Percentiles rank a stretch among this genome's conserved stretches.
These are phyloP conservation scores for Hypoxylon sp. DNA, from an alignment of 2,329 filamentous ascomycete species.

Conservation along the genomic window DNA sequence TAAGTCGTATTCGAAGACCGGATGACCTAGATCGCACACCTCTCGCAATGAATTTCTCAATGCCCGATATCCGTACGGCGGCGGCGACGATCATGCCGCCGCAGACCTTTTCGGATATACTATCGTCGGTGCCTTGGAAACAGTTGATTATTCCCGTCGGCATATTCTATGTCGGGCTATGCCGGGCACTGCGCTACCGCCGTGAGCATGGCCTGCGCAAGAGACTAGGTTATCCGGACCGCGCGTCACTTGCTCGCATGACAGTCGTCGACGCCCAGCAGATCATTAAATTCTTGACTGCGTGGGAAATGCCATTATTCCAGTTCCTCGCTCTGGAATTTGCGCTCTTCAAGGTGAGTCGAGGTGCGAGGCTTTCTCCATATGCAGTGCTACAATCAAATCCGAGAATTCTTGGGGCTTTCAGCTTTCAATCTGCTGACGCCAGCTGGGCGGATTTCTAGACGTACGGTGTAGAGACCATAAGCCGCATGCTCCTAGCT, in stretches of 20 bases:
- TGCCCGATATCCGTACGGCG: constrained; percentile 14
- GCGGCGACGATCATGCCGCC: constrained; percentile 12
- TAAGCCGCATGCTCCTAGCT: constrained; percentile 52
- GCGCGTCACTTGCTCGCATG: constrained; percentile 52
- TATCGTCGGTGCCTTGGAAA: constrained; percentile 42
- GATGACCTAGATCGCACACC: background rate
- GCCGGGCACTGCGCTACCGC: constrained; percentile 51
- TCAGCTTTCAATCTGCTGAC: constrained; percentile 22
- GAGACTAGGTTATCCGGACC: constrained; percentile 48
- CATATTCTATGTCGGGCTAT: constrained; percentile 49
- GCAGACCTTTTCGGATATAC: constrained; percentile 10
- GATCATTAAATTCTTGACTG: constrained; percentile 48
- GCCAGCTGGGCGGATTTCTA: constrained; percentile 18
- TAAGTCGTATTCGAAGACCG: background rate
- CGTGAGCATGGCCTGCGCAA: constrained; percentile 49
- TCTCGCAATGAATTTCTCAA: constrained; percentile 31
- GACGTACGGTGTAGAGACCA: constrained; percentile 55
- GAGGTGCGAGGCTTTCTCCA: background rate
- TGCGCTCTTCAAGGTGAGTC: constrained; percentile 54
- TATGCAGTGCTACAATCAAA: background rate
- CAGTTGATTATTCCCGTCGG: constrained; percentile 40
- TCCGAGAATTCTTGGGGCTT: background rate
- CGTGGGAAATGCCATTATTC: constrained; percentile 52
- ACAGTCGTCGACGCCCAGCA: constrained; percentile 53
- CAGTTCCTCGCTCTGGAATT: constrained; percentile 51